Percentiles rank a stretch among this genome's conserved stretches.
These are phyloP conservation scores for Hirsutella thompsonii DNA, from an alignment of 2,329 filamentous ascomycete species.

Conservation along the genomic window DNA sequence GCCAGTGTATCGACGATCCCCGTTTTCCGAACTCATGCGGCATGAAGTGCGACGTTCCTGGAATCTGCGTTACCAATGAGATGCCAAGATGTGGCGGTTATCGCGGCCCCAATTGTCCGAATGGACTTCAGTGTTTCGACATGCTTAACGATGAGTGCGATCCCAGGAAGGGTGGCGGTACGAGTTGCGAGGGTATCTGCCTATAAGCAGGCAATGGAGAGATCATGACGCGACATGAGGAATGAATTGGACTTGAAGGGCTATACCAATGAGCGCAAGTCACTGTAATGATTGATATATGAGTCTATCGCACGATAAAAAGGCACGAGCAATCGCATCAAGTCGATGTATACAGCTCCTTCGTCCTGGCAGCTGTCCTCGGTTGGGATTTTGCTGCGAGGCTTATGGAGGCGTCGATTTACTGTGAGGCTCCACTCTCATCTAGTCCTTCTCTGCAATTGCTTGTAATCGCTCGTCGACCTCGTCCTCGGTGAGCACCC, in stretches of 20 bases:
- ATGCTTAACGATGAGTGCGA: neutral
- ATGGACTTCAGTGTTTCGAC: neutral
- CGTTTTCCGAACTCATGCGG: neutral
- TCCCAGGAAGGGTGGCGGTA: neutral
- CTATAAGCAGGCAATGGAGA: neutral
- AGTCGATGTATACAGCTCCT: too few relatives aligned
- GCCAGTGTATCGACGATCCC: neutral
- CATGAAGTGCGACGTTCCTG: neutral
- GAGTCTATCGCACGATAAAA: too few relatives aligned
- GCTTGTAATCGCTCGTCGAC: constrained; percentile 97
- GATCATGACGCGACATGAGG: neutral
- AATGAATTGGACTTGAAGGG: too few relatives aligned
- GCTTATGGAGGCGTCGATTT: neutral
- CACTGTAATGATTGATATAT: too few relatives aligned
- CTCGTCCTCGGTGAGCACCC: constrained; percentile 88
- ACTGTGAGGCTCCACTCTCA: neutral
- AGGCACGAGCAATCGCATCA: too few relatives aligned
- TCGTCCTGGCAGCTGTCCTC: too few relatives aligned
- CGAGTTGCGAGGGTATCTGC: neutral
- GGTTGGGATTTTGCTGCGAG: too few relatives aligned
- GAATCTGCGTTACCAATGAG: neutral
- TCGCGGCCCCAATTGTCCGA: neutral
- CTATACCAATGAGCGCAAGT: too few relatives aligned
- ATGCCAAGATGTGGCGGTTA: neutral
- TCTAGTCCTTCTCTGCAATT: constrained; percentile 95